These are phyloP conservation scores for Zizania latifolia DNA, from an alignment of 176 grass and related monocot genomes.

Conservation along the genomic window DNA sequence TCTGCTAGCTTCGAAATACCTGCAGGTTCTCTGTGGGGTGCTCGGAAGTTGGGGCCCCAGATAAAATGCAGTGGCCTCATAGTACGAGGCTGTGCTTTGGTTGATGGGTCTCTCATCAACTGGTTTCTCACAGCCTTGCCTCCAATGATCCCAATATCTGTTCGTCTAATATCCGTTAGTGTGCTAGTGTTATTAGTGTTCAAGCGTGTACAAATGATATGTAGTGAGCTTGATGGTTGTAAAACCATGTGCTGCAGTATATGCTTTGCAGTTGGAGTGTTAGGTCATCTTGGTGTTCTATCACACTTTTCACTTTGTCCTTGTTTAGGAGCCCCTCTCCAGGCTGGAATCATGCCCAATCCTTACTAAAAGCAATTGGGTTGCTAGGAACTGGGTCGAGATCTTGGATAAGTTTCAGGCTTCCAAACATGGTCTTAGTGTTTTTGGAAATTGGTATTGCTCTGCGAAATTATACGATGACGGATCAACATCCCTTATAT, in stretches of 20 bases:
- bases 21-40: slow-evolving; percentile 90
- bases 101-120: slow-evolving; percentile 29
- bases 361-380: no score
- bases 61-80: slow-evolving; percentile 54
- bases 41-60: slow-evolving; percentile 50
- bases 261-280: background rate
- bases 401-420: background rate
- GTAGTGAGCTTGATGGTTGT: background rate
- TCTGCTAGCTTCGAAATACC: slow-evolving; percentile 60
- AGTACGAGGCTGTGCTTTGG: slow-evolving; percentile 64
- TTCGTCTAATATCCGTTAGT: background rate
- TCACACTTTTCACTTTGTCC: background rate
- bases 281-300: background rate
- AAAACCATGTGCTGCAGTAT: background rate
- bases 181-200: background rate
- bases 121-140: slow-evolving; percentile 52
- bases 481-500: no score
- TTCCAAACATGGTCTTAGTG: no score
- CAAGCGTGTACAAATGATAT: background rate
- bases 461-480: no score
- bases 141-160: slow-evolving; percentile 59
- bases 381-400: no score
- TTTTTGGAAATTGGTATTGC: no score
- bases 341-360: background rate
- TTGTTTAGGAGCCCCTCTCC: background rate